Percentiles rank a stretch among this genome's conserved stretches.
Conservation (phyloP, 2,329 filamentous ascomycete species). For the Kalmusia sp. region DNA sequence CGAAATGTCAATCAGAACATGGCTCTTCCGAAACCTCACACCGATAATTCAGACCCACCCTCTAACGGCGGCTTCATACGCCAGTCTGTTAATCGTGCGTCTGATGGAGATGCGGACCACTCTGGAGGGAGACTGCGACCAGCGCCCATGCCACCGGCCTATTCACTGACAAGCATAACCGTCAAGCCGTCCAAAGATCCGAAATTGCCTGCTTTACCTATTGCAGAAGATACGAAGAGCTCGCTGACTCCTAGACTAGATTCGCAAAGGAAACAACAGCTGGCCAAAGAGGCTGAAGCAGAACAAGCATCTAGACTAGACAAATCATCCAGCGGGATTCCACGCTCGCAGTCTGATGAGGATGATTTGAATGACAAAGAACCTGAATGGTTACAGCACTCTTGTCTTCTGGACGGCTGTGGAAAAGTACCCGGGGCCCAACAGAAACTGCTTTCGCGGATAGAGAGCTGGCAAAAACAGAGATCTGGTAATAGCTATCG, state of each 20-base stretch:
- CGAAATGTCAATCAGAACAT: no score
- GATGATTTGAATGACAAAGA: neutral
- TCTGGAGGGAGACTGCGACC: neutral
- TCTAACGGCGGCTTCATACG: conserved; percentile 4
- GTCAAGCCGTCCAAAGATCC: neutral
- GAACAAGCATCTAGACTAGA: neutral
- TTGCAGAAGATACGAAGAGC: neutral
- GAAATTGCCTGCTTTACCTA: neutral
- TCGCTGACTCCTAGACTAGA: neutral
- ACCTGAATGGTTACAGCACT: conserved; percentile 5
- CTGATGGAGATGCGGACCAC: neutral
- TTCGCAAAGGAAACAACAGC: no score
- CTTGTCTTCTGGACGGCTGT: neutral
- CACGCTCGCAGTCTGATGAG: neutral
- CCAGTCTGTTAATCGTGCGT: neutral
- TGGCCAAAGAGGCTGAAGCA: neutral
- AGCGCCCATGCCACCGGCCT: conserved; percentile 1
- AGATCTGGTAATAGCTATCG: conserved; percentile 32
- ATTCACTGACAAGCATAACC: neutral
- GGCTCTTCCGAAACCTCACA: neutral
- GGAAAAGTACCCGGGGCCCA: conserved; percentile 4
- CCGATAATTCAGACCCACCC: neutral
- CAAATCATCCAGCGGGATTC: neutral
- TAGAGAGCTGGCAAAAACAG: conserved; percentile 21
- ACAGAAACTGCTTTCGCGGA: neutral